A percentile compares a stretch with the other conserved stretches of the same genome.
phyloP scores from a whole-genome alignment of 1,284 basidiomycete species.

The Mrakiaceae sp. region DNA sequence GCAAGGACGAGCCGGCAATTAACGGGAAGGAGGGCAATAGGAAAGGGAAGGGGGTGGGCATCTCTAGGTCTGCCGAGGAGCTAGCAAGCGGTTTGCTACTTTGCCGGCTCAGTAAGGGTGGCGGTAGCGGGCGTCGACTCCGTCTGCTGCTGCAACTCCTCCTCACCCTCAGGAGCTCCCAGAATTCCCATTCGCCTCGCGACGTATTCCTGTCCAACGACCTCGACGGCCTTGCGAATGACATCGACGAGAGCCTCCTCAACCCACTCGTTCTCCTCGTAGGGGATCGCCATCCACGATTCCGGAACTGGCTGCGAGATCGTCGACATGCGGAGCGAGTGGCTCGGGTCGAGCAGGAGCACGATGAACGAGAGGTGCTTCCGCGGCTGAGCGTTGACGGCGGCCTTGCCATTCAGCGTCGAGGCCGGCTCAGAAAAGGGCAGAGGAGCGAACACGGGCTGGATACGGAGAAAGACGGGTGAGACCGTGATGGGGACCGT shows the following conservation, averaged over 20 bases:
- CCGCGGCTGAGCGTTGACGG: slow-evolving; percentile 22
- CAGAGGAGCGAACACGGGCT: slow-evolving; percentile 63
- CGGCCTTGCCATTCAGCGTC: slow-evolving; percentile 18
- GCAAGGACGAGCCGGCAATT: too few relatives aligned
- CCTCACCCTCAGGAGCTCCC: neutral
- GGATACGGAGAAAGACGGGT: slow-evolving; percentile 84
- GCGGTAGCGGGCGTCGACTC: neutral
- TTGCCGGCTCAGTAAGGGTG: too few relatives aligned
- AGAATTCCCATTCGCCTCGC: slow-evolving; percentile 56
- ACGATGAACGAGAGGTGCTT: slow-evolving; percentile 73
- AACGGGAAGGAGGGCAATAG: too few relatives aligned
- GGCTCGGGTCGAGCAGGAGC: slow-evolving; percentile 66
- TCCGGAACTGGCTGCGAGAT: slow-evolving; percentile 68
- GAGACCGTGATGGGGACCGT: slow-evolving; percentile 65
- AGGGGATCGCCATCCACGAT: slow-evolving; percentile 75
- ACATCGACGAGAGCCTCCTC: slow-evolving; percentile 82
- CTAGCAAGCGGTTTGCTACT: too few relatives aligned
- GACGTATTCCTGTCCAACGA: slow-evolving; percentile 77
- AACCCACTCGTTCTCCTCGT: slow-evolving; percentile 81
- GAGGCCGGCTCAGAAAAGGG: slow-evolving; percentile 33
- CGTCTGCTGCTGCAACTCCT: neutral
- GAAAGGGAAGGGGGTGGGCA: too few relatives aligned
- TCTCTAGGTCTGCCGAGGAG: too few relatives aligned
- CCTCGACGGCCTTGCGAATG: slow-evolving; percentile 66
- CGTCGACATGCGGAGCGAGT: slow-evolving; percentile 62